Evolutionary conservation across 768 basidiomycete species (phyloP).

Genomic region (Amanita rubescens): DNA sequence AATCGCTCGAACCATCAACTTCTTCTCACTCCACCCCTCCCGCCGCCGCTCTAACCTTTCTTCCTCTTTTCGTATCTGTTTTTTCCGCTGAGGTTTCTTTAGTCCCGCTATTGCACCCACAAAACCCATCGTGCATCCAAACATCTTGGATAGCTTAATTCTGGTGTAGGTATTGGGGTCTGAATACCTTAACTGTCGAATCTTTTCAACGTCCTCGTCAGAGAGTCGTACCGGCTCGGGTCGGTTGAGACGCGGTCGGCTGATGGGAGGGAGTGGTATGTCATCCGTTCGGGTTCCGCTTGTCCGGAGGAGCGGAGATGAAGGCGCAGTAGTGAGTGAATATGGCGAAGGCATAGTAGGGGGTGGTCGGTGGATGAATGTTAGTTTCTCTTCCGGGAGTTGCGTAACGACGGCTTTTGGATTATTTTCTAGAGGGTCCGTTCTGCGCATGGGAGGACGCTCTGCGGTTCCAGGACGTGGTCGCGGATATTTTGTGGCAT

Average conservation of each 20-base stretch:
- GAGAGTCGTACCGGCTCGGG: constrained; percentile 33
- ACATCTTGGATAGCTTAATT: constrained; percentile 64
- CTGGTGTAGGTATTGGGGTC: constrained; percentile 58
- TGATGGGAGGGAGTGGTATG: constrained; percentile 38
- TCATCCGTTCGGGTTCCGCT: constrained; percentile 18
- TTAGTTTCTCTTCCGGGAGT: constrained; percentile 48
- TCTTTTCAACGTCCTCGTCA: constrained; percentile 45
- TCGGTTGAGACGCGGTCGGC: constrained; percentile 33
- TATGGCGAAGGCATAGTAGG: constrained; percentile 67
- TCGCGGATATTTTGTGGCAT: constrained; percentile 40
- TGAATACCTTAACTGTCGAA: constrained; percentile 48
- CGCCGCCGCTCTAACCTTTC: constrained; percentile 38
- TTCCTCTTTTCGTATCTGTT: constrained; percentile 36
- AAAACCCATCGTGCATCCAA: constrained; percentile 63
- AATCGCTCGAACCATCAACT: constrained; percentile 54
- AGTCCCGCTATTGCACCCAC: constrained; percentile 60
- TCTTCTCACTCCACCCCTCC: constrained; percentile 66
- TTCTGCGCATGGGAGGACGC: constrained; percentile 47
- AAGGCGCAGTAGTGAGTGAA: constrained; percentile 61
- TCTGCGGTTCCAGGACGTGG: constrained; percentile 46
- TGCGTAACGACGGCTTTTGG: constrained; percentile 43
- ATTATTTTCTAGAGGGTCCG: constrained; percentile 50
- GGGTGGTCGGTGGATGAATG: constrained; percentile 83
- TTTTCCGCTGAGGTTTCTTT: constrained; percentile 39
- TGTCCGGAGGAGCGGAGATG: constrained; percentile 61